Evolutionary conservation across 2,329 filamentous ascomycete genomes (phyloP).

Genomic region (Metarhizium rileyi): DNA sequence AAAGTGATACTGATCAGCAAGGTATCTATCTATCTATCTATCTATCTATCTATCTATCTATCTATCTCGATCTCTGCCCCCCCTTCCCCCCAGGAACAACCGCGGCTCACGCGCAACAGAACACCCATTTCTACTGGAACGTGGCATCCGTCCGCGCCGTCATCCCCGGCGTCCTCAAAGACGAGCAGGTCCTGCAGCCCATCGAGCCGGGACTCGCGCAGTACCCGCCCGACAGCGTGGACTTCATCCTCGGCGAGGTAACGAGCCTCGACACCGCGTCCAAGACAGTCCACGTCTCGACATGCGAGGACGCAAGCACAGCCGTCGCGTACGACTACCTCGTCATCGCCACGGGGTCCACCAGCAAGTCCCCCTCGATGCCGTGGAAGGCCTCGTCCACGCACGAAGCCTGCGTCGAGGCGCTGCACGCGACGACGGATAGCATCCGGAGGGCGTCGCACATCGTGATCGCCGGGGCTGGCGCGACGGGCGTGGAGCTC

Average conservation of each 20-base stretch:
- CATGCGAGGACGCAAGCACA: constrained; percentile 17
- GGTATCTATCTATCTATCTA: no score
- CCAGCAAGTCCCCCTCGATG: constrained; percentile 26
- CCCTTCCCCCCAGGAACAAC: constrained; percentile 6
- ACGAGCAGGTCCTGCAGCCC: constrained; percentile 40
- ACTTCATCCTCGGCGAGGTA: constrained; percentile 43
- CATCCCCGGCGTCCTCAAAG: constrained; percentile 37
- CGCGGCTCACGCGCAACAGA: constrained; percentile 23
- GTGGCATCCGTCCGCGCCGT: constrained; percentile 46
- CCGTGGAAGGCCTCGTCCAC: constrained; percentile 44
- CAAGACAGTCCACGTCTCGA: constrained; percentile 32
- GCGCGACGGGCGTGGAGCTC: constrained; percentile 45
- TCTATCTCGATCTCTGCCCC: no score
- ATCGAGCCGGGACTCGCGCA: constrained; percentile 38
- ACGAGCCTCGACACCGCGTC: constrained; percentile 28
- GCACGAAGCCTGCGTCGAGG: constrained; percentile 32
- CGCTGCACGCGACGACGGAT: constrained; percentile 30
- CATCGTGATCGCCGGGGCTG: constrained; percentile 47
- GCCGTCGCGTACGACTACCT: constrained; percentile 44
- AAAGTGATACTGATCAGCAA: constrained; percentile 48
- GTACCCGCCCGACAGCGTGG: constrained; percentile 38
- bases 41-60: no score
- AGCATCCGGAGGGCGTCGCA: constrained; percentile 35
- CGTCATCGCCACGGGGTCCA: constrained; percentile 46
- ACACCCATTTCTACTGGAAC: constrained; percentile 50